Evolutionary conservation across 441 rosid species (phyloP), one percentile per base, ranked within the genome.

Genomic region (Populus hybrid): DNA sequence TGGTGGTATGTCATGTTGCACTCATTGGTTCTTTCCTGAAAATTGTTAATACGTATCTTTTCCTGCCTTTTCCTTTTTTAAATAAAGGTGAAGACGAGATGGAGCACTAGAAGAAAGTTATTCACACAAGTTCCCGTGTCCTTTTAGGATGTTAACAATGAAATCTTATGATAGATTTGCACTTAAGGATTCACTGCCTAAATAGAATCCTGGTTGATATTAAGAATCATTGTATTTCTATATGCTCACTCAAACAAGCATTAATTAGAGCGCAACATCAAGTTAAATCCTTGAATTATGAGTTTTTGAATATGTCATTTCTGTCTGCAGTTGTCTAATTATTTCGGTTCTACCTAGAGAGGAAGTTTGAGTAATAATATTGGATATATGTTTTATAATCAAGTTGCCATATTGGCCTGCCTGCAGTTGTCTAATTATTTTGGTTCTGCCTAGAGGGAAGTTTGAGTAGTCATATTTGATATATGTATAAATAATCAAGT

Each of bases 1-100:
- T 76, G 85, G 81, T 84, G 74, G 71, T 53, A 8, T 72, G 84
- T 82, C 88, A 78, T 81, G 64, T 85, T 71, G 61, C 64, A 76
- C 81, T 73, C 75, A 64, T 70, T 84, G 78, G 45, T 76, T 80
- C 63, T 75, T 77, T 68, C 73, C 79, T 76, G 36, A 40, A 75
- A 77, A 69, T 76, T 73, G 77, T 56, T 79, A 40, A 53, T 64
- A 24, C 63, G 74, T 33, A 50, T 68, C 69, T 59, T 40, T 76
- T 36, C 64, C 40, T 31, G 50, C 21, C 38, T 28, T 79, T 35
- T 68, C 63, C 28, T 36, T 24, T 50, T 38, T 68, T 23, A 45
- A 10, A 29, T 66, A 63, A 28, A 71, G 68, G 61, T 64, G 72
- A 59, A 53, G 45, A 66, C 11, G 79, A 28, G 11, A 63, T 11